Evolutionary conservation across 306 rosid genomes (phyloP), one percentile per base, ranked within the genome.

Genomic region (Psophocarpus tetragonolobus): DNA sequence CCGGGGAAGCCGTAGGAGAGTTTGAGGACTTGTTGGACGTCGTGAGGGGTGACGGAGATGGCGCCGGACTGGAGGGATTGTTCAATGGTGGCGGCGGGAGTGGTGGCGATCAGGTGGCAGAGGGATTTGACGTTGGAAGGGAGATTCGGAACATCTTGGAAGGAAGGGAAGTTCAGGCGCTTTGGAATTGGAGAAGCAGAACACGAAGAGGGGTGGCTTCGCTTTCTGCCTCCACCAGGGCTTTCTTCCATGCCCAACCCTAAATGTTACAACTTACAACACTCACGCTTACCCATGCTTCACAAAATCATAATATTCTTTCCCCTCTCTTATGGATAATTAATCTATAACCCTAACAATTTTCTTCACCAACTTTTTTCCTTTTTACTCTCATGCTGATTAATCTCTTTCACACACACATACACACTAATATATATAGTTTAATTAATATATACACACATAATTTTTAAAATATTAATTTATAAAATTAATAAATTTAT

Each of bases 1-100:
- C 85, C 83, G 0, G 97, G 94, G 58, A 89, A 88, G 3, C 70
- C 75, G 82, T 91, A 91, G 3, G 91, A 89, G 54, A 91, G 84
- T 45, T 80, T 88, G 64, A 90, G 89, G 45, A 89, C 88, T 3
- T 88, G 80, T 44, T 91, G 92, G 0, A 88, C 94, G 67, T 89
- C 91, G 21, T 74, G 56, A 26, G 75, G 87, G 35, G 81, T 73
- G 32, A 85, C 78, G 14, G n/a, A 32, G 56, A 88, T 9, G 9
- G 82, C 81, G 8, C 84, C 80, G 4, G 79, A 83, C 1, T 70
- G 39, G 10, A 89, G 83, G 8, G 82, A 33, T 12, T 72, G 73
- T 50, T 89, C 91, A 12, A 91, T 81, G 39, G 73, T 4, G 20
- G 68, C 11, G 4, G 88, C 72, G 18, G 85, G 82, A 14, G 86